Evolutionary conservation across 371 early-diverging fungal species (phyloP), one percentile per base, ranked within the genome.

Genomic region (Rhizomucor pusillus): DNA sequence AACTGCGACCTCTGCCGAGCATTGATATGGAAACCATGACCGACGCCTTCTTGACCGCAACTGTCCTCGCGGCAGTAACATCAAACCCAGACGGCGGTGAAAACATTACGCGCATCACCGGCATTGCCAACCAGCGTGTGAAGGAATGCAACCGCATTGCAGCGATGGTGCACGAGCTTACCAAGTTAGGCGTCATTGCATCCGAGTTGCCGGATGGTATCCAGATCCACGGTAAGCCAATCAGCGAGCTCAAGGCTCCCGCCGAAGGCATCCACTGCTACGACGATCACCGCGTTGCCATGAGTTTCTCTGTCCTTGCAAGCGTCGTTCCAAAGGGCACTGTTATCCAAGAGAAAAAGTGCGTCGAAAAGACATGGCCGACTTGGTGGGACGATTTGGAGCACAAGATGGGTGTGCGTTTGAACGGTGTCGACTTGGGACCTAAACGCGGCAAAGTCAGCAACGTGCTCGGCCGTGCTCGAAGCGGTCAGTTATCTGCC

Each of bases 11-110:
- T n/a, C 65, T 98, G 6, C 74, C 86, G 9, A 62, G 75, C 16
- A 88, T 98, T 56, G 95, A 98, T 59, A 98, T 98, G 98, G 96
- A 95, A 70, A 87, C 91, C 12, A 94, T 98, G 97, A 98, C 98
- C 0, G 98, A 98, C 67, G 98, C 98, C 7, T 98, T 98, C 78
- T 75, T 98, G 68, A 98, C 98, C 2, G 96, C 97, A 0, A 80
- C 92, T 0, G 97, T 90, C 13, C 80, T 97, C 14, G 97, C 97
- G 12, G 96, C 97, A 5, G 93, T 93, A 2, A 87, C 91, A 1
- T 73, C 81, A 18, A 62, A 74, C 3, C 73, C 76, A 9, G 67
- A 65, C 7, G 78, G 75, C 14, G 68, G 67, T 12, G 76, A 80
- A 49, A 75, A 74, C 37, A 75, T 84, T 14, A 95, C 97, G 14